phyloP scores from a whole-genome alignment of 2,329 filamentous ascomycete species.

The Fusarium piperis region DNA sequence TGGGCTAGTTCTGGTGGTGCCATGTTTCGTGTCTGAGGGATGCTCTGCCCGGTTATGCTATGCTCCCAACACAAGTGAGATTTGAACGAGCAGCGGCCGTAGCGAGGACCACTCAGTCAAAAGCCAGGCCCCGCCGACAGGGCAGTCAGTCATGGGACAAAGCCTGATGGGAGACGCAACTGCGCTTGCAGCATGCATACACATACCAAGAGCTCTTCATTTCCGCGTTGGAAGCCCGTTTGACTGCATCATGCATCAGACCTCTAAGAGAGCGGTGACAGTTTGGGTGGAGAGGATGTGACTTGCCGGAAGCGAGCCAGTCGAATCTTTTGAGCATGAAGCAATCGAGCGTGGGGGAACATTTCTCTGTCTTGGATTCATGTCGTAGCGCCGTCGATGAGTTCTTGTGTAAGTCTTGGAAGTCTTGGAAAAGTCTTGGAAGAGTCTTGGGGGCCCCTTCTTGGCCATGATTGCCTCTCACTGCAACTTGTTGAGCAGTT shows the following conservation, averaged over 20 bases:
- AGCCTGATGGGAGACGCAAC: neutral
- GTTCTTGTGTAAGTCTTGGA: slow-evolving; percentile 3
- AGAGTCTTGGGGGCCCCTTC: neutral
- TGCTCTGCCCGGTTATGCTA: neutral
- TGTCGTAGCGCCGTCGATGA: neutral
- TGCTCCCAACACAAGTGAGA: neutral
- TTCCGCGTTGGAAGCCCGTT: slow-evolving; percentile 1
- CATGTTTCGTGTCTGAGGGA: neutral
- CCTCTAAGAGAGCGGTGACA: neutral
- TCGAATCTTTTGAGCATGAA: slow-evolving; percentile 18
- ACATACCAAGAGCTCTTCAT: slow-evolving; percentile 1
- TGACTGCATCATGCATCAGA: slow-evolving; percentile 5
- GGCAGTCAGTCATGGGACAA: neutral
- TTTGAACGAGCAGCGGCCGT: neutral
- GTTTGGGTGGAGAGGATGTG: slow-evolving; percentile 17
- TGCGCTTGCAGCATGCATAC: slow-evolving; percentile 8
- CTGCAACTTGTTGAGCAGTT: neutral
- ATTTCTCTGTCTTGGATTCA: neutral
- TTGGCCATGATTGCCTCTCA: neutral
- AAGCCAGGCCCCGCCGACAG: neutral
- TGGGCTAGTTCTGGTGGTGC: neutral
- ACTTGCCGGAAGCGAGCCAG: slow-evolving; percentile 22
- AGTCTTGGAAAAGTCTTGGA: neutral
- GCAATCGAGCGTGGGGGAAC: slow-evolving; percentile 22
- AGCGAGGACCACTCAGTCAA: neutral